Base-by-base conservation (phyloP, 2,329 filamentous ascomycete species). In the Parastagonospora nodorum region DNA sequence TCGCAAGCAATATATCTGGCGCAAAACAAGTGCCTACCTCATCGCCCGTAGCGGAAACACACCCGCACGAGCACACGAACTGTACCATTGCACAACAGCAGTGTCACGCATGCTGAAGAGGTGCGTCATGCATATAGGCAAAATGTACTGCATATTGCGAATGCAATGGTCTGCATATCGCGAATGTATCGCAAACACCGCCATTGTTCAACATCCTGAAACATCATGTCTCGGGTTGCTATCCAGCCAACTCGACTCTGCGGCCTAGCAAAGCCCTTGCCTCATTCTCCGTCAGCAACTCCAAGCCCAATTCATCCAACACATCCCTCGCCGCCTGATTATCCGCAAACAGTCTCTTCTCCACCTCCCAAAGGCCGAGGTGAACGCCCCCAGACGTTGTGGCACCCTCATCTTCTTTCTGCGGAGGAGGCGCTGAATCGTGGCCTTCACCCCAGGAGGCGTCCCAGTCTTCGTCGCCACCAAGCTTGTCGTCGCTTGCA, bases 231-330 rank as follows among this genome's bases (percentile, higher is more conserved):
- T 42, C 39, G 28, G 14, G 10, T 15, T 16, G 8, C n/a, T 58
- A 75, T 12, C 71, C 72, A 8, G 69, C 67, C 47, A 80, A 64
- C 68, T 92, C 88, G 0, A 91, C 82, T 59, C 88, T 80, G 57
- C 82, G 79, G 71, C 86, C 81, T 66, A 92, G 66, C 47, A 92
- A 84, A 49, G 82, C 78, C 59, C 88, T 80, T 10, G 88, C 88
- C 57, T 87, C 86, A 15, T 78, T 79, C 45, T 88, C 86, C 5
- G 80, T 85, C 59, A 92, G 63, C 16, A 78, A 75, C 42, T 83
- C 80, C 15, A 91, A 72, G 0, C 80, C 82, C 53, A 92, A 69
- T 61, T 83, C 81, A 51, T 86, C 83, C 15, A 92, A 69, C 32
- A 85, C 79, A 64, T 78, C 71, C 47, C 78, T 67, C 5, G 78